Evolutionary conservation across 768 basidiomycete species (phyloP), one percentile per base, ranked within the genome.

Genomic region (Arthromyces matolae): DNA sequence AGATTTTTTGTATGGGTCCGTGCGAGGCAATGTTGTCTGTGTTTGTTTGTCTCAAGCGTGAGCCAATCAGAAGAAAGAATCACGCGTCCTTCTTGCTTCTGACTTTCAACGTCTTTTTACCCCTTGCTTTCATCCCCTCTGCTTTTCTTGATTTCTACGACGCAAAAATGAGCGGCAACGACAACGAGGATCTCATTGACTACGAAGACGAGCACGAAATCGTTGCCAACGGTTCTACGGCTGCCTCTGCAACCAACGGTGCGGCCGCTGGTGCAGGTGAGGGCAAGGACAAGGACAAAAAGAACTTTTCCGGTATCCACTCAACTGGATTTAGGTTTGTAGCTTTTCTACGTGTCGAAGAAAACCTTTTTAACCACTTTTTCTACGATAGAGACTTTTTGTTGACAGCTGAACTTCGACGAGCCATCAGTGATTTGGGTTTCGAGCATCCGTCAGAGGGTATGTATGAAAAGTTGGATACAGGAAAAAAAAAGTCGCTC

Each of bases 401-500:
- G 66, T 75, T 98, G 69, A 99, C 98, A 73, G 92, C 96, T 31
- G 96, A 98, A 66, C 69, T 99, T 52, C 79, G 98, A 60, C 87
- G 96, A 50, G 94, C 96, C 41, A 99, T 99, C 67, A 93, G 91
- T 69, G 96, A 99, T 63, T 76, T 99, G n/a, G 96, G 96, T 67
- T 99, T 99, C 63, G 96, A 99, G 70, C 96, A 99, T 72, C 96
- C 96, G 45, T 98, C 95, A 42, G 96, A 99, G 80, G 96, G 96
- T 96, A 58, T 47, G 73, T 61, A 45, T 8, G 12, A n/a, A n/a
- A n/a, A 8, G 35, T 37, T 22, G 6, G 32, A 27, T 13, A 2
- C 14, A 14, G 2, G 3, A 16, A 10, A 28, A 23, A 4, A 14
- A n/a, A 20, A 14, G 22, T 22, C 9, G 20, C 24, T 32, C 14